Evolutionary conservation across 1,284 basidiomycete species (phyloP).

Genomic region (Marasmius oreades): DNA sequence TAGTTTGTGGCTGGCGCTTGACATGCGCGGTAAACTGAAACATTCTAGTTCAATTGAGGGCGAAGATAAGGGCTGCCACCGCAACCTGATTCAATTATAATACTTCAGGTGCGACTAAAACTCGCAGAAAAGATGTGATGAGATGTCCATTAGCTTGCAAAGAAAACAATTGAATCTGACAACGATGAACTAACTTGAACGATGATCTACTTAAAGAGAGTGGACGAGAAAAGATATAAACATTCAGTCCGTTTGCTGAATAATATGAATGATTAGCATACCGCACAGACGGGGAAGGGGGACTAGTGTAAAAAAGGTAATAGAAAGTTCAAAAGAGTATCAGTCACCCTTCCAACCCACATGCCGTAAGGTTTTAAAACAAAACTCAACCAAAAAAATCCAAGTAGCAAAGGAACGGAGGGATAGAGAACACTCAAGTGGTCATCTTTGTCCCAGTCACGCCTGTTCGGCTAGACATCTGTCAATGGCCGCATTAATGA

Average conservation of each 20-base stretch:
- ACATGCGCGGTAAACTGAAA: too few relatives aligned
- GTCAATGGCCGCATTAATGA: conserved; percentile 73
- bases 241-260: not conserved
- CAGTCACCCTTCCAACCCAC: not conserved
- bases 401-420: too few relatives aligned
- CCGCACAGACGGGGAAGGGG: not conserved
- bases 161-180: not conserved
- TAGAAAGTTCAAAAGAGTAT: not conserved
- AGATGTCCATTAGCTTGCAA: not conserved
- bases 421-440: not conserved
- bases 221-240: not conserved
- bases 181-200: not conserved
- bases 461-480: conserved; percentile 24
- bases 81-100: too few relatives aligned
- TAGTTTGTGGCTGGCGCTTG: too few relatives aligned
- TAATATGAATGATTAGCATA: not conserved
- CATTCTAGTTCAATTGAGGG: too few relatives aligned
- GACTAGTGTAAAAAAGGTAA: not conserved
- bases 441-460: not conserved
- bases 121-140: not conserved
- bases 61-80: too few relatives aligned
- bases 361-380: not conserved
- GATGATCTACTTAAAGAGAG: not conserved
- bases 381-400: not conserved
- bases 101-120: too few relatives aligned